Base-by-base conservation (phyloP, 192 early-diverging fungal genomes). In the Coemansia sp. region DNA sequence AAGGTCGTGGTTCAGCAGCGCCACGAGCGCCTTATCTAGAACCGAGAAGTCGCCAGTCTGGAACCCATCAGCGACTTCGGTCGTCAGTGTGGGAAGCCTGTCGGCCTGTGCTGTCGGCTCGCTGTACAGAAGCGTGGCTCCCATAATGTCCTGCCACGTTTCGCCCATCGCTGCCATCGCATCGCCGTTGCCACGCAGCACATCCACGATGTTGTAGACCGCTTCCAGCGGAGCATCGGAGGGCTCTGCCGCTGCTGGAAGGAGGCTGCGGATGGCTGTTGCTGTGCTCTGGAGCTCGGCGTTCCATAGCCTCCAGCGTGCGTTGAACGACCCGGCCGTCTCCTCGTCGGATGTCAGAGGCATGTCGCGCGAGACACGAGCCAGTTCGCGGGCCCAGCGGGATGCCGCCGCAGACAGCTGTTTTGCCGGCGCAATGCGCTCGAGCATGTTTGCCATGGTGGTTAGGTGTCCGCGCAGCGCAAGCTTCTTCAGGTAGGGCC, bases 91-190 rank as follows among this genome's bases (percentile, higher is more conserved):
- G 20, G 77, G 68, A 43, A 80, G 60, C 45, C 81, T 65, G 35
- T 70, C 62, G 55, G 62, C 60, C 67, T 76, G 58, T 43, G 71
- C 64, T 57, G 82, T 73, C 16, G 88, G 86, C 33, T 86, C 81
- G 23, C 78, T 78, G 46, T 86, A 89, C 56, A 87, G 64, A 5
- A 86, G 66, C 6, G 77, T 70, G 18, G 85, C 86, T 0, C 84
- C 82, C 34, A 89, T 57, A 3, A 84, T 67, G 33, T 89, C 86
- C 55, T 84, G 78, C 85, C 88, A 86, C 24, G 69, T 63, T 10
- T 80, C 69, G 45, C 75, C 77, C 18, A 70, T 56, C 20, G 63
- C 68, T 5, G 83, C 58, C 0, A 86, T 85, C 0, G 67, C 41
- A 20, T 85, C 75, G 0, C 63, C 67, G 20, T 87, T 62, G 15